Percentiles rank a stretch among this genome's conserved stretches.
phyloP scores from a whole-genome alignment of 352 stramenopile genomes.

The Globisporangium megalacanthum region DNA sequence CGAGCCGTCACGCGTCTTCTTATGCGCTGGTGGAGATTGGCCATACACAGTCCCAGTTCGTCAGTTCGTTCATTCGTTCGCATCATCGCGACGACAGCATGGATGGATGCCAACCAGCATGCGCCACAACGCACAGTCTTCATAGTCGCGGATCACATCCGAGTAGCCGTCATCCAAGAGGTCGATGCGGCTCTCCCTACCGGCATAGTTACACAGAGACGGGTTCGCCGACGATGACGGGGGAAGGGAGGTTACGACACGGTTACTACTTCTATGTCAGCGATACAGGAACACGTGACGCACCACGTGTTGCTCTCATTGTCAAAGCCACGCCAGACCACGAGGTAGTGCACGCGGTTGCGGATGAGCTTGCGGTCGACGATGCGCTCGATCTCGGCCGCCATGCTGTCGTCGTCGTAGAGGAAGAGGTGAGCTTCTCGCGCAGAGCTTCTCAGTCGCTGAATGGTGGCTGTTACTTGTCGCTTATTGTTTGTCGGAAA shows the following conservation, averaged over 20 bases:
- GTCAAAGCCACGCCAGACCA: slow-evolving; percentile 71
- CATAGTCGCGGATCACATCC: slow-evolving; percentile 61
- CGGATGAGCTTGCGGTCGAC: slow-evolving; percentile 78
- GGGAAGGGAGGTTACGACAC: background rate
- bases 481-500: no score
- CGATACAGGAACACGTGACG: background rate
- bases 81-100: no score
- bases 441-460: no score
- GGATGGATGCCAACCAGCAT: background rate
- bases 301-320: slow-evolving; percentile 86
- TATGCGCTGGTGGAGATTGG: slow-evolving; percentile 27
- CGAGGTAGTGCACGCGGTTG: slow-evolving; percentile 78
- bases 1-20: slow-evolving; percentile 33
- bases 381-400: slow-evolving; percentile 71
- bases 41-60: background rate
- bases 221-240: background rate
- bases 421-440: background rate
- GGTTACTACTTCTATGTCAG: background rate
- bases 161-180: slow-evolving; percentile 74
- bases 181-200: slow-evolving; percentile 80
- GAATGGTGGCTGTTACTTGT: no score
- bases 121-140: slow-evolving; percentile 36
- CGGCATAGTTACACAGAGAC: background rate
- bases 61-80: background rate
- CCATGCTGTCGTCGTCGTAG: slow-evolving; percentile 18